Percentiles rank a stretch among this genome's conserved stretches.
Conservation (phyloP, 2,329 filamentous ascomycete genomes). For the Aspergillus felis region DNA sequence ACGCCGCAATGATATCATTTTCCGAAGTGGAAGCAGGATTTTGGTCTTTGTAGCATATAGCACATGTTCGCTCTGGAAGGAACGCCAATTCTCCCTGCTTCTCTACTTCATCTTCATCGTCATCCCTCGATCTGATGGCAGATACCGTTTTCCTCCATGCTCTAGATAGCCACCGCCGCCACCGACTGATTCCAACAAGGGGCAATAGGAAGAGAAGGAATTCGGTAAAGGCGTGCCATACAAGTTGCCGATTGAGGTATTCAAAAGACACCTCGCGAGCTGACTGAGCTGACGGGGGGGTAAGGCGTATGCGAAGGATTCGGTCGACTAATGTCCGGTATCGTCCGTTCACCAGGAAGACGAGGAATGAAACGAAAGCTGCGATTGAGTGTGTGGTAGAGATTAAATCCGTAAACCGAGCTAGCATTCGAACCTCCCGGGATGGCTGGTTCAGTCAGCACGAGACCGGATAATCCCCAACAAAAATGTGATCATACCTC, state of each 20-base stretch:
- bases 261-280: constrained; percentile 93
- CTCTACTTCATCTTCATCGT: constrained; percentile 47
- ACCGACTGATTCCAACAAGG: constrained; percentile 88
- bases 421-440: constrained; percentile 54
- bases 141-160: constrained; percentile 79
- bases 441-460: constrained; percentile 36
- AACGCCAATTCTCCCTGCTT: constrained; percentile 73
- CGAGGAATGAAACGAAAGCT: constrained; percentile 78
- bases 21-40: constrained; percentile 69
- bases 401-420: constrained; percentile 63
- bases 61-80: constrained; percentile 88
- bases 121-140: constrained; percentile 50
- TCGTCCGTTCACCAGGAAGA: constrained; percentile 85
- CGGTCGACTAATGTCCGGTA: constrained; percentile 90
- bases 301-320: constrained; percentile 75
- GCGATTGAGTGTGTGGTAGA: constrained; percentile 76
- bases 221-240: constrained; percentile 99
- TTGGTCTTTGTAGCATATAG: constrained; percentile 94
- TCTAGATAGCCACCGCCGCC: constrained; percentile 83
- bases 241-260: constrained; percentile 93
- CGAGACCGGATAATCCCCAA: neutral
- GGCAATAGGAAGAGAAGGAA: constrained; percentile 97
- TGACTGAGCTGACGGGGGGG: constrained; percentile 78
- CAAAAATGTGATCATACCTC: constrained; percentile 32
- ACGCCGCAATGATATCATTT: constrained; percentile 68